Evolutionary conservation across 495 filamentous ascomycete genomes (phyloP).

Genomic region (Xylaria intraflava): DNA sequence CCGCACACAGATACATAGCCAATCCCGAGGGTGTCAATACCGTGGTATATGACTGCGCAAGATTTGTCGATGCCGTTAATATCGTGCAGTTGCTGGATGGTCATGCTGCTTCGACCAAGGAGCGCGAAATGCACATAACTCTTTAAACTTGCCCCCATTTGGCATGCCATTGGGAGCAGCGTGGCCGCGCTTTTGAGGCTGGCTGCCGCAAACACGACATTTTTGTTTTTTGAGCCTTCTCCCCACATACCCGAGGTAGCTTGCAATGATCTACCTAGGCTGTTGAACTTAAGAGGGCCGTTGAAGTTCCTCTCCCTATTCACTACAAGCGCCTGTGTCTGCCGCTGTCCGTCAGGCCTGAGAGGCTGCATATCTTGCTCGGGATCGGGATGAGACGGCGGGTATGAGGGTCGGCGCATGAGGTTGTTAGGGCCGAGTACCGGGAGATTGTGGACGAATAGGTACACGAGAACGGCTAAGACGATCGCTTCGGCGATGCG

Average conservation of each 20-base stretch:
- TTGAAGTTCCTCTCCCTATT: conserved; percentile 21
- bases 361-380: neutral
- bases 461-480: conserved; percentile 29
- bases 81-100: conserved; percentile 43
- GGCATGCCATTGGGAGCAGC: conserved; percentile 54
- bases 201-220: conserved; percentile 53
- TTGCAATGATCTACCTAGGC: conserved; percentile 32
- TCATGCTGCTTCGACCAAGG: conserved; percentile 48
- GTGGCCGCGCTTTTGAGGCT: conserved; percentile 48
- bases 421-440: conserved; percentile 20
- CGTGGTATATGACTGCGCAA: conserved; percentile 52
- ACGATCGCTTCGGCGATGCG: conserved; percentile 29
- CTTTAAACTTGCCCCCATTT: conserved; percentile 50
- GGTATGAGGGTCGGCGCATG: conserved; percentile 16
- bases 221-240: conserved; percentile 35
- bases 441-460: conserved; percentile 41
- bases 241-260: conserved; percentile 35
- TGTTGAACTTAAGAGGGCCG: conserved; percentile 33
- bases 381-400: conserved; percentile 1
- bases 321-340: neutral
- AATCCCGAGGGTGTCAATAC: conserved; percentile 21
- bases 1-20: too few relatives aligned
- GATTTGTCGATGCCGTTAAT: conserved; percentile 51
- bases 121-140: conserved; percentile 56
- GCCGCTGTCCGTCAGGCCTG: conserved; percentile 8